Base-by-base conservation (phyloP, 768 basidiomycete genomes). In the Boletus bicolor region DNA sequence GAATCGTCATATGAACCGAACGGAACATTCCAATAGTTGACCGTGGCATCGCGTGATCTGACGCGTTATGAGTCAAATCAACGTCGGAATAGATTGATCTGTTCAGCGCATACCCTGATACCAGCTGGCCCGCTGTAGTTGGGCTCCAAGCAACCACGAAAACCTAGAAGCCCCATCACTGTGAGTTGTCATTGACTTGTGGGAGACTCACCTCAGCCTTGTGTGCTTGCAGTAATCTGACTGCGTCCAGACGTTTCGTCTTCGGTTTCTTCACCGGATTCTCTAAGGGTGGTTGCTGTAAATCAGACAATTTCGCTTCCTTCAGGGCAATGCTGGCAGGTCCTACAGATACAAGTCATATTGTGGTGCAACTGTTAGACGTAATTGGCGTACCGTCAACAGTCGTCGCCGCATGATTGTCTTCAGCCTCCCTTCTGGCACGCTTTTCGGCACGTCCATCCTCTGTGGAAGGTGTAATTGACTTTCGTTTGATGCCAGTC, bases 81-180 rank as follows among this genome's bases (percentile, higher is more conserved):
- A 36, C 36, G 44, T 38, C 28, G 17, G 10, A 53, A 46, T 19
- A 12, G 44, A 50, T 17, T 21, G 10, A 36, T 17, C 24, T 28
- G 49, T 30, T 54, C 36, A 47, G 48, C 39, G 63, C 82, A 57
- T 69, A 90, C 89, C 91, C 91, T 30, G 89, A 84, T 21, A 87
- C 87, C 17, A 93, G 71, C n/a, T 84, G 64, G 38, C 80, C 76
- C 32, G 74, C 75, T 35, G 79, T 74, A 37, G 72, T 75, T 12
- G 91, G 89, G 70, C 89, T 92, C 78, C 88, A 93, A 5, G 86
- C 82, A 53, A 88, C 89, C 7, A 89, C 84, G 52, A 91, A 93
- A 7, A 93, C 87, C 89, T 91, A 53, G 19, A 39, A 44, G 21
- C 30, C 28, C 53, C n/a, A n/a, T 67, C 30, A 44, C 24, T 46